phyloP scores from a whole-genome alignment of 805 yeast species.

The Ogataea sp. region DNA sequence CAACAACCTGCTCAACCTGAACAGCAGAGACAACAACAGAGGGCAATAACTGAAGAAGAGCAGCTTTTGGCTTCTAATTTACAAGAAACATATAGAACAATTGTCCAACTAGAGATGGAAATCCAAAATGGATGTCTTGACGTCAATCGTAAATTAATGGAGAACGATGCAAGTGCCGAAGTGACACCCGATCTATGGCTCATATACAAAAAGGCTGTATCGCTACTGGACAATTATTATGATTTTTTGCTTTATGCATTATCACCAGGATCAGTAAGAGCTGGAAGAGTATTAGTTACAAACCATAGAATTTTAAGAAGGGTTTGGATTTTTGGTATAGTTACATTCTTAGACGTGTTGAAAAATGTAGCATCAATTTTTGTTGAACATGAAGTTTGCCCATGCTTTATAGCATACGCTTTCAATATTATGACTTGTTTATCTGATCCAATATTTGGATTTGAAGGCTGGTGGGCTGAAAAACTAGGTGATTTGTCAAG shows the following conservation, averaged over 20 bases:
- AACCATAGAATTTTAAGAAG: slow-evolving; percentile 72
- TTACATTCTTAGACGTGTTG: slow-evolving; percentile 68
- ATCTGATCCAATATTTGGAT: slow-evolving; percentile 46
- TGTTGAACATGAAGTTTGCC: slow-evolving; percentile 67
- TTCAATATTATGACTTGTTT: slow-evolving; percentile 50
- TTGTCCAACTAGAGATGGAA: slow-evolving; percentile 58
- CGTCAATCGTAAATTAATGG: slow-evolving; percentile 40
- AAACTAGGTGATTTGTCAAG: slow-evolving; percentile 79
- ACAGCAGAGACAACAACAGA: slow-evolving; percentile 8
- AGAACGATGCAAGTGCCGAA: slow-evolving; percentile 40
- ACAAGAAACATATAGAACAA: slow-evolving; percentile 67
- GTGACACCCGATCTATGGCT: slow-evolving; percentile 59
- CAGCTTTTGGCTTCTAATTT: slow-evolving; percentile 60
- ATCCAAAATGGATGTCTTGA: slow-evolving; percentile 64
- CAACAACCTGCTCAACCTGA: slow-evolving; percentile 3
- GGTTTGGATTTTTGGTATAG: slow-evolving; percentile 82
- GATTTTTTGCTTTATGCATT: slow-evolving; percentile 66
- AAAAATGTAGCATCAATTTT: slow-evolving; percentile 68
- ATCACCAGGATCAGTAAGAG: slow-evolving; percentile 56
- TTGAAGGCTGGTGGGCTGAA: slow-evolving; percentile 76
- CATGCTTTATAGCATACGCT: slow-evolving; percentile 66
- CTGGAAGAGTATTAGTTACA: slow-evolving; percentile 71
- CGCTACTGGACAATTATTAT: slow-evolving; percentile 60
- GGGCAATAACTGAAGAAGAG: slow-evolving; percentile 42
- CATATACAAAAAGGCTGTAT: slow-evolving; percentile 59